Conservation (phyloP, 2,329 filamentous ascomycete species). For the Elsinoe fawcettii region DNA sequence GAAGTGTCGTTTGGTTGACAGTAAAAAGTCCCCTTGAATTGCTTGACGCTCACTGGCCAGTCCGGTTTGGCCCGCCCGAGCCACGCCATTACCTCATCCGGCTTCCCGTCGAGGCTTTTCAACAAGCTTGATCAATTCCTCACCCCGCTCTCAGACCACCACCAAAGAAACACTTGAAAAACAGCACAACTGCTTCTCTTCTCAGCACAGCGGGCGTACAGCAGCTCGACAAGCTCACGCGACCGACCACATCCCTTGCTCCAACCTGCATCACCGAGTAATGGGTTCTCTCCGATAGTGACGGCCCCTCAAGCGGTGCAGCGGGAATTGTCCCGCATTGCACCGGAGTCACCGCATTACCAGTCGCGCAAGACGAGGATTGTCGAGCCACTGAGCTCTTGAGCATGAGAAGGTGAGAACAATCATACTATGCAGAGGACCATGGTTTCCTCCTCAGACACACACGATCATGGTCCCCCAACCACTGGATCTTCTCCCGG, state of each 20-base stretch:
- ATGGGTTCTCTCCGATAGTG: conserved; percentile 16
- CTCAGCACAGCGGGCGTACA: not conserved
- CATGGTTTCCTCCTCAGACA: conserved; percentile 20
- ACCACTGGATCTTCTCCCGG: conserved; percentile 8
- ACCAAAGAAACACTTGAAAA: not conserved
- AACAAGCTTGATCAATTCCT: conserved; percentile 8
- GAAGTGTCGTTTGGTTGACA: conserved; percentile 9
- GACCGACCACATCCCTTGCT: not conserved
- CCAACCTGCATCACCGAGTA: not conserved
- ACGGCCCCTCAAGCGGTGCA: conserved; percentile 5
- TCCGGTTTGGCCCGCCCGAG: not conserved
- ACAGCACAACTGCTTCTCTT: not conserved
- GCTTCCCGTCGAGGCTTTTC: conserved; percentile 7
- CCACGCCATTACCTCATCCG: conserved; percentile 11
- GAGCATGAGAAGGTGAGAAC: conserved; percentile 11
- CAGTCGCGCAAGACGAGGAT: not conserved
- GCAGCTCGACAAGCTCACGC: not conserved
- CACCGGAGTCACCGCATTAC: conserved; percentile 9
- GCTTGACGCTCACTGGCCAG: not conserved
- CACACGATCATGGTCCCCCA: conserved; percentile 26
- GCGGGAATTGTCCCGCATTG: conserved; percentile 13
- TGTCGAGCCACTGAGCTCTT: not conserved
- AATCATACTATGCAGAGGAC: conserved; percentile 14
- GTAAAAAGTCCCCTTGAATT: conserved; percentile 13
- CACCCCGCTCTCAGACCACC: conserved; percentile 10